Evolutionary conservation across 192 early-diverging fungal genomes (phyloP).

Genomic region (Chytriomyces hyalinus): DNA sequence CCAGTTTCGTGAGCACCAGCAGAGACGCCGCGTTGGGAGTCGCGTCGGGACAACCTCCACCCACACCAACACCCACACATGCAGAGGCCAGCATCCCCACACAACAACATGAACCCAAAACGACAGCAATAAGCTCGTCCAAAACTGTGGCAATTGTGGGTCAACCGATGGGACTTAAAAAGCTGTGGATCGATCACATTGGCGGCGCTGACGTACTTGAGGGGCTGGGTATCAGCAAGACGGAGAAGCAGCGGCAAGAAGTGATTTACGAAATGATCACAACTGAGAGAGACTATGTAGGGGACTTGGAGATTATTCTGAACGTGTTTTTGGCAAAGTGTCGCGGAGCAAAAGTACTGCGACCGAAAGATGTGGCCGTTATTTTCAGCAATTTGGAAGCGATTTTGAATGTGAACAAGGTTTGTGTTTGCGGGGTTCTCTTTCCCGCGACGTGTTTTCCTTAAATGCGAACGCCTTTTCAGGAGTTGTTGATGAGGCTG

Average conservation of each 20-base stretch:
- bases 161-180: constrained; percentile 31
- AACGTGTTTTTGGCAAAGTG: constrained; percentile 59
- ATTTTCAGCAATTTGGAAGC: constrained; percentile 61
- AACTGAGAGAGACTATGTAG: constrained; percentile 90
- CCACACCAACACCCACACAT: background rate
- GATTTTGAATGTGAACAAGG: constrained; percentile 52
- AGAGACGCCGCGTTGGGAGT: too few relatives aligned
- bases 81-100: background rate
- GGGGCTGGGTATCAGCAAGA: constrained; percentile 62
- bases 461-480: background rate
- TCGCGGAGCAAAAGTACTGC: constrained; percentile 47
- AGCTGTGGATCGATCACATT: constrained; percentile 53
- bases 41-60: background rate
- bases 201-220: constrained; percentile 62
- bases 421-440: background rate
- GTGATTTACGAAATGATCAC: constrained; percentile 91
- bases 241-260: constrained; percentile 89
- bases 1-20: constrained; percentile 3
- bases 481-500: constrained; percentile 45
- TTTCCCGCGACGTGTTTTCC: background rate
- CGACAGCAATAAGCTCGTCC: background rate
- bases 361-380: constrained; percentile 56
- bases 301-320: constrained; percentile 82
- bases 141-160: constrained; percentile 39
- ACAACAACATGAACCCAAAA: background rate